A percentile compares a stretch with the other conserved stretches of the same genome.
Conservation (phyloP, 176 grass and related monocot species). For the Cocos nucifera region DNA sequence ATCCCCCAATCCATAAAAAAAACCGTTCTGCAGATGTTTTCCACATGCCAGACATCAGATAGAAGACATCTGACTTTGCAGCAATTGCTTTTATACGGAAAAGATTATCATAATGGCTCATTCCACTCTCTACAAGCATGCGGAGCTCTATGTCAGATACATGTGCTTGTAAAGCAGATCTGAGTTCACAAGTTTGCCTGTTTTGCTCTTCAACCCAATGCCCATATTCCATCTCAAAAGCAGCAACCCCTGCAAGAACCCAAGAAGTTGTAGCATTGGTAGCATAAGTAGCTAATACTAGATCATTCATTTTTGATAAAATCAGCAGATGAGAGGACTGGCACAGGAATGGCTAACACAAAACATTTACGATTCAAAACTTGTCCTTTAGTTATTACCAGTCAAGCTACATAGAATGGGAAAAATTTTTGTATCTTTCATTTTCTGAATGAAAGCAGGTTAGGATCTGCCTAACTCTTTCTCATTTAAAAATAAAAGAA, state of each 20-base stretch:
- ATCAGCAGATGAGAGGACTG: too few species aligned
- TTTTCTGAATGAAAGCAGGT: too few species aligned
- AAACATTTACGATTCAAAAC: too few species aligned
- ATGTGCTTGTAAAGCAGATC: slow-evolving; percentile 45
- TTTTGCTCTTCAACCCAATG: slow-evolving; percentile 83
- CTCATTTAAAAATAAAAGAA: too few species aligned
- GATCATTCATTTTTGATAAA: too few species aligned
- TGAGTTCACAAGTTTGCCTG: slow-evolving; percentile 47
- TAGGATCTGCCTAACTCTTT: too few species aligned
- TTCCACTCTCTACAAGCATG: slow-evolving; percentile 56
- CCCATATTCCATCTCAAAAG: slow-evolving; percentile 74
- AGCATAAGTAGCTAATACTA: too few species aligned
- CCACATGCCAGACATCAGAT: slow-evolving; percentile 89
- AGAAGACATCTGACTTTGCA: slow-evolving; percentile 65
- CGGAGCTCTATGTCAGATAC: slow-evolving; percentile 56
- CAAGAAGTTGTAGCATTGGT: neutral
- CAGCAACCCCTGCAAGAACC: slow-evolving; percentile 30
- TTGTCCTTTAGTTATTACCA: too few species aligned
- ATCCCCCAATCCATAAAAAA: slow-evolving; percentile 97
- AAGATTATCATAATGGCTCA: slow-evolving; percentile 52
- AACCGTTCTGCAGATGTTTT: slow-evolving; percentile 73
- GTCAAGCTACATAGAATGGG: too few species aligned
- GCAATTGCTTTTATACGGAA: slow-evolving; percentile 67
- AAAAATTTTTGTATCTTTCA: too few species aligned
- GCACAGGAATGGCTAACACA: too few species aligned